Evolutionary conservation across 2,329 filamentous ascomycete species (phyloP).

Genomic region (Akanthomyces muscarius): DNA sequence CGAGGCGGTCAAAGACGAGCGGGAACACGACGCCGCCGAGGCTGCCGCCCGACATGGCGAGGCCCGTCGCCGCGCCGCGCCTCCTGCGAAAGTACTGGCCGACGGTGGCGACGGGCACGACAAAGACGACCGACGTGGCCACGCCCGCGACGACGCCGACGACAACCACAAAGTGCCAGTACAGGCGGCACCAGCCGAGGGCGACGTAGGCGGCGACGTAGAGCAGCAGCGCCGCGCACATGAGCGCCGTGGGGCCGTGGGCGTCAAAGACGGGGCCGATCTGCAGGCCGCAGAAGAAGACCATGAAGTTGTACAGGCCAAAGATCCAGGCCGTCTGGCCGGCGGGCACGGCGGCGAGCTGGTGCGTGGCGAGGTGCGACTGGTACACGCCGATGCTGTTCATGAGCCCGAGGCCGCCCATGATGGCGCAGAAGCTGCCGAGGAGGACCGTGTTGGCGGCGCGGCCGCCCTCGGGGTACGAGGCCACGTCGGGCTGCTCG

Average conservation of each 20-base stretch:
- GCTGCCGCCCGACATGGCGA: constrained; percentile 64
- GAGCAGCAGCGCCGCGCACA: constrained; percentile 32
- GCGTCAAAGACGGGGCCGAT: constrained; percentile 67
- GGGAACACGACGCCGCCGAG: constrained; percentile 60
- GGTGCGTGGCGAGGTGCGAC: constrained; percentile 59
- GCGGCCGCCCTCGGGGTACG: constrained; percentile 63
- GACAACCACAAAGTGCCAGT: constrained; percentile 23
- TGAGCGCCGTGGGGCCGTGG: constrained; percentile 56
- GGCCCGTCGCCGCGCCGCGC: constrained; percentile 71
- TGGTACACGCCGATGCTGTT: constrained; percentile 62
- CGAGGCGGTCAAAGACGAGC: constrained; percentile 39
- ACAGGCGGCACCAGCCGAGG: constrained; percentile 17
- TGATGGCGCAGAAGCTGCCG: constrained; percentile 59
- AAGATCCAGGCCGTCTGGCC: constrained; percentile 67
- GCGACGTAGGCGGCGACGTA: constrained; percentile 15
- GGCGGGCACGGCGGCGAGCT: constrained; percentile 53
- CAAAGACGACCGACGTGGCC: constrained; percentile 17
- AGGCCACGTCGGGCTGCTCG: constrained; percentile 1
- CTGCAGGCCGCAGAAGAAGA: constrained; percentile 65
- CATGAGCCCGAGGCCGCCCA: constrained; percentile 59
- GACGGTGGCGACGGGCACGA: constrained; percentile 54
- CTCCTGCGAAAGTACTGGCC: constrained; percentile 71
- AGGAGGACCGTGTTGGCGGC: constrained; percentile 63
- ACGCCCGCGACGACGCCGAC: constrained; percentile 18
- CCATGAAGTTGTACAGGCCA: constrained; percentile 61